These are phyloP conservation scores for Suillus clintonianus DNA, from an alignment of 768 basidiomycete genomes.

Conservation along the genomic window DNA sequence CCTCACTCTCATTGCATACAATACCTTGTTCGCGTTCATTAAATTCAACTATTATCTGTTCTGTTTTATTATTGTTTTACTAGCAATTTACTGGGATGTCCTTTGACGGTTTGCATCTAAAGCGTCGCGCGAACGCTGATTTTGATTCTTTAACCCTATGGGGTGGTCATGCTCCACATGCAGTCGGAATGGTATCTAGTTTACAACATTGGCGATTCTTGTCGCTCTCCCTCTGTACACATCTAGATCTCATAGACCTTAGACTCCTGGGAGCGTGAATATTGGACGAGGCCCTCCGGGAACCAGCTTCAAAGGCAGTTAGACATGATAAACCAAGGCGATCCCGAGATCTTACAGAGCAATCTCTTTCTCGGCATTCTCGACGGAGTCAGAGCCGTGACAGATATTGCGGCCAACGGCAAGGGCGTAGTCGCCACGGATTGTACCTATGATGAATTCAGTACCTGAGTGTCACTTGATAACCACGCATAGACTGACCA, in stretches of 20 bases:
- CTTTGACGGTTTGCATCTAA: not conserved
- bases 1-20: slow-evolving; percentile 23
- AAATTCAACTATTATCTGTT: slow-evolving; percentile 7
- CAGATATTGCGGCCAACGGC: slow-evolving; percentile 95
- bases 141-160: not conserved
- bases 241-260: slow-evolving; percentile 76
- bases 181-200: slow-evolving; percentile 13
- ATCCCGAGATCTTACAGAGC: slow-evolving; percentile 59
- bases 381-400: slow-evolving; percentile 89
- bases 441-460: slow-evolving; percentile 62
- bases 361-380: slow-evolving; percentile 94
- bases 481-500: slow-evolving; percentile 49
- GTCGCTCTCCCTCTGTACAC: not conserved
- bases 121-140: not conserved
- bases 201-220: slow-evolving; percentile 16
- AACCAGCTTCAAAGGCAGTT: slow-evolving; percentile 66
- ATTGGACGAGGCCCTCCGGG: slow-evolving; percentile 82
- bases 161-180: not conserved
- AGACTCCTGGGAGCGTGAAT: slow-evolving; percentile 58
- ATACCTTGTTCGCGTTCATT: slow-evolving; percentile 6
- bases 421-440: slow-evolving; percentile 94
- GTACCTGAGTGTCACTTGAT: slow-evolving; percentile 6
- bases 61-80: not conserved
- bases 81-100: not conserved
- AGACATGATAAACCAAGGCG: not conserved